phyloP scores from a whole-genome alignment of 331 rosid species.

The Quercus phellos region DNA sequence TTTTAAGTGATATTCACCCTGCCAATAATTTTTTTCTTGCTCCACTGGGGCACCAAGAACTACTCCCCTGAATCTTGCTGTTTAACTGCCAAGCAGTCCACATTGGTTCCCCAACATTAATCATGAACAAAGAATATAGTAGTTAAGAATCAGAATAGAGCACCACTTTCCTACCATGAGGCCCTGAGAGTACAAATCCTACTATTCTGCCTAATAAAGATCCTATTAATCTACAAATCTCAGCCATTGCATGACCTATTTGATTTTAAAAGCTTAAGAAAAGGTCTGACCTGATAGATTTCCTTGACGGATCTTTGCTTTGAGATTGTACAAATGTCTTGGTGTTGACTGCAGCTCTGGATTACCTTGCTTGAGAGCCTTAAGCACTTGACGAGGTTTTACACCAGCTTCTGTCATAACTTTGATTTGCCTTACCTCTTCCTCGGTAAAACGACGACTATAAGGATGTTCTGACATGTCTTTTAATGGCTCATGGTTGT shows the following conservation, averaged over 20 bases:
- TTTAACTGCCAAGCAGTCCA: slow-evolving; percentile 4
- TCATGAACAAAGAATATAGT: background rate
- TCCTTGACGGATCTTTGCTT: slow-evolving; percentile 81
- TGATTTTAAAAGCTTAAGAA: slow-evolving; percentile 10
- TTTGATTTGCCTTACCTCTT: slow-evolving; percentile 61
- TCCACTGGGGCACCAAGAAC: background rate
- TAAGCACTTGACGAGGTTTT: slow-evolving; percentile 76
- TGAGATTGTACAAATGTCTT: slow-evolving; percentile 74
- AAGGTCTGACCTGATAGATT: slow-evolving; percentile 53
- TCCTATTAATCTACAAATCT: slow-evolving; percentile 8
- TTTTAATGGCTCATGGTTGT: slow-evolving; percentile 71
- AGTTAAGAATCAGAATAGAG: background rate
- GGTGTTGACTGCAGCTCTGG: slow-evolving; percentile 76
- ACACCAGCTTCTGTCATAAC: slow-evolving; percentile 71
- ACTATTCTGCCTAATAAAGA: background rate
- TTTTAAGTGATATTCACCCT: background rate
- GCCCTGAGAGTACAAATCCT: background rate
- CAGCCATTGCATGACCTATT: background rate
- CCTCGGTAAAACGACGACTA: slow-evolving; percentile 72
- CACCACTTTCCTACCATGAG: background rate
- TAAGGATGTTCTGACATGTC: slow-evolving; percentile 82
- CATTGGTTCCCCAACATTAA: background rate
- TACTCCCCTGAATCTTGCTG: background rate
- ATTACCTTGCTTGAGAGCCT: slow-evolving; percentile 65
- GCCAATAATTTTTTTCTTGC: background rate